Evolutionary conservation across 192 early-diverging fungal genomes (phyloP).

Genomic region (Coemansia sp.): DNA sequence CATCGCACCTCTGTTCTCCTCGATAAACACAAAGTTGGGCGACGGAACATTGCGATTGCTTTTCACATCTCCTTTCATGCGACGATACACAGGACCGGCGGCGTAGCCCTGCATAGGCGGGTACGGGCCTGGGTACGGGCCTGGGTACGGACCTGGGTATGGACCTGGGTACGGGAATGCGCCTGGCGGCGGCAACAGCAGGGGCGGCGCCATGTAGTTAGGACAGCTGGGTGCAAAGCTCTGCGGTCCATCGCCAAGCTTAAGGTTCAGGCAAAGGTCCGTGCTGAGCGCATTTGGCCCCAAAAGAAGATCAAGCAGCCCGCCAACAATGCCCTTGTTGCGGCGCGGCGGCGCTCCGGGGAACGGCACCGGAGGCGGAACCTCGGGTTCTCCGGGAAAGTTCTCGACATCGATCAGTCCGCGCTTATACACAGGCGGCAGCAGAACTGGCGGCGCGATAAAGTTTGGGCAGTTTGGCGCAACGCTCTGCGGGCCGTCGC

Average conservation of each 20-base stretch:
- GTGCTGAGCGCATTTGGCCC: constrained; percentile 42
- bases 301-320: constrained; percentile 38
- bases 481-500: constrained; percentile 51
- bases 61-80: not conserved
- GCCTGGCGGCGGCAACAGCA: constrained; percentile 40
- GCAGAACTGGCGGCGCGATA: constrained; percentile 37
- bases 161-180: constrained; percentile 19
- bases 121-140: not conserved
- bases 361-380: constrained; percentile 26
- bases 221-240: constrained; percentile 45
- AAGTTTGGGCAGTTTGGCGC: constrained; percentile 50
- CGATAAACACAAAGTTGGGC: constrained; percentile 21
- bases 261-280: constrained; percentile 48
- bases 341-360: constrained; percentile 37
- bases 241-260: constrained; percentile 49
- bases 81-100: constrained; percentile 19
- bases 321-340: constrained; percentile 50
- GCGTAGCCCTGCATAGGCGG: constrained; percentile 12
- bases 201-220: constrained; percentile 35
- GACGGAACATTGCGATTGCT: constrained; percentile 1
- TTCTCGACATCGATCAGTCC: constrained; percentile 47
- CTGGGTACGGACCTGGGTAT: constrained; percentile 2
- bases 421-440: constrained; percentile 45
- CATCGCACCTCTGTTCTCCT: not conserved
- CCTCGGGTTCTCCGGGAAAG: constrained; percentile 18